Percentiles rank a stretch among this genome's conserved stretches.
These are phyloP conservation scores for Lachnellula cervina DNA, from an alignment of 2,329 filamentous ascomycete species.

Conservation along the genomic window DNA sequence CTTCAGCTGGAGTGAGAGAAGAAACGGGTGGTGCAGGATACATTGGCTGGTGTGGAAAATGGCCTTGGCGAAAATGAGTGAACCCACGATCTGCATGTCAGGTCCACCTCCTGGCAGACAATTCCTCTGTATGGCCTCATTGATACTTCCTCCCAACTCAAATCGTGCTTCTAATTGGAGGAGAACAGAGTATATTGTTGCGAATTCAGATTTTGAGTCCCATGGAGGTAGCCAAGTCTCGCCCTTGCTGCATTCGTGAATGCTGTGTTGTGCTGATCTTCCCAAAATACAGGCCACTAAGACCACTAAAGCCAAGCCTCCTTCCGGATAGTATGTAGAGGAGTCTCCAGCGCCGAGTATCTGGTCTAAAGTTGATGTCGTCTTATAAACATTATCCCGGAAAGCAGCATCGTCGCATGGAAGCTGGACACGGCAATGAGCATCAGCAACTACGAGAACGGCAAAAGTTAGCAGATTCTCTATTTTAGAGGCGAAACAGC, in stretches of 20 bases:
- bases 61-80: conserved; percentile 30
- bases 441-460: conserved; percentile 25
- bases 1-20: conserved; percentile 27
- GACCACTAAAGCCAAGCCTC: conserved; percentile 29
- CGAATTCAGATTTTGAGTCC: conserved; percentile 32
- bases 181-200: conserved; percentile 29
- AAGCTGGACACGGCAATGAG: conserved; percentile 31
- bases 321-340: conserved; percentile 13
- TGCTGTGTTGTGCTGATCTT: conserved; percentile 29
- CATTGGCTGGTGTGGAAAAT: conserved; percentile 31
- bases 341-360: neutral
- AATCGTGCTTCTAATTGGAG: conserved; percentile 32
- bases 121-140: conserved; percentile 12
- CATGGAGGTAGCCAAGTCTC: conserved; percentile 30
- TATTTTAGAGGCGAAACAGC: too few species aligned
- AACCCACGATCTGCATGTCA: conserved; percentile 25
- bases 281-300: conserved; percentile 34
- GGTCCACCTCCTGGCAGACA: conserved; percentile 7
- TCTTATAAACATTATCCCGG: conserved; percentile 17
- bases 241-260: conserved; percentile 15
- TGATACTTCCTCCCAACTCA: conserved; percentile 21
- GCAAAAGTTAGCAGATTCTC: too few species aligned
- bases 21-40: conserved; percentile 35
- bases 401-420: conserved; percentile 27
- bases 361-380: conserved; percentile 12